phyloP scores from a whole-genome alignment of 805 yeast species.

The Metschnikowia borealis region DNA sequence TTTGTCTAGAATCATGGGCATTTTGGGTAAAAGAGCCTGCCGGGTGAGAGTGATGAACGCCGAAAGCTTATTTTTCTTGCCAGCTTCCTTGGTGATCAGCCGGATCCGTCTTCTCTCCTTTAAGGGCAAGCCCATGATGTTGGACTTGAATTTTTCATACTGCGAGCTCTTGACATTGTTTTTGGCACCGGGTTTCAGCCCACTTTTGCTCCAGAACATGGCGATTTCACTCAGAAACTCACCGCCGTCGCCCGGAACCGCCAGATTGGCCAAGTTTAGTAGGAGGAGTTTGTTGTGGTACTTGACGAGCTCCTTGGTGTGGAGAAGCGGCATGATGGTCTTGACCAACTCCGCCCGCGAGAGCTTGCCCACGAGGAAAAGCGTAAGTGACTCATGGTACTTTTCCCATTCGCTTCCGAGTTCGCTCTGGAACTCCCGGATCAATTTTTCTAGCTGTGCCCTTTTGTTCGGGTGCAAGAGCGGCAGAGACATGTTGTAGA shows the following conservation, averaged over 20 bases:
- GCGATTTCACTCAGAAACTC: constrained; percentile 46
- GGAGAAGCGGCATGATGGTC: constrained; percentile 54
- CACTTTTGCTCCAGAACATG: constrained; percentile 46
- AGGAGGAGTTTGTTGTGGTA: constrained; percentile 82
- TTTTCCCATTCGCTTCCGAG: constrained; percentile 82
- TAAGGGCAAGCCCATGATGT: constrained; percentile 79
- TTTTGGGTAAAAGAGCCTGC: constrained; percentile 73
- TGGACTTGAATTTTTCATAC: constrained; percentile 76
- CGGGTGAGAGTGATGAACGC: constrained; percentile 67
- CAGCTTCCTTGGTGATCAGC: constrained; percentile 76
- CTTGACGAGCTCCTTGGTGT: constrained; percentile 38
- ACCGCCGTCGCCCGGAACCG: constrained; percentile 40
- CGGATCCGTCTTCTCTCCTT: constrained; percentile 83
- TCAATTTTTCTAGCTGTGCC: constrained; percentile 43
- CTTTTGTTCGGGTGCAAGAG: constrained; percentile 20
- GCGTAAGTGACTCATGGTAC: constrained; percentile 74
- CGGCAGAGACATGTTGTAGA: neutral
- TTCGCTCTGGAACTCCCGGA: constrained; percentile 65
- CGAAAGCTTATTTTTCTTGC: constrained; percentile 69
- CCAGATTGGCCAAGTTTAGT: constrained; percentile 79
- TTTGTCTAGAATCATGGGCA: constrained; percentile 65
- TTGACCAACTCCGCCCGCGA: constrained; percentile 70
- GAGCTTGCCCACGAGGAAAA: constrained; percentile 73
- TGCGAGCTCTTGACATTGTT: constrained; percentile 59
- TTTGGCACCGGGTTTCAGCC: constrained; percentile 29